These are phyloP conservation scores for Nicotiana rustica DNA, from an alignment of 305 asterid species.

Conservation along the genomic window DNA sequence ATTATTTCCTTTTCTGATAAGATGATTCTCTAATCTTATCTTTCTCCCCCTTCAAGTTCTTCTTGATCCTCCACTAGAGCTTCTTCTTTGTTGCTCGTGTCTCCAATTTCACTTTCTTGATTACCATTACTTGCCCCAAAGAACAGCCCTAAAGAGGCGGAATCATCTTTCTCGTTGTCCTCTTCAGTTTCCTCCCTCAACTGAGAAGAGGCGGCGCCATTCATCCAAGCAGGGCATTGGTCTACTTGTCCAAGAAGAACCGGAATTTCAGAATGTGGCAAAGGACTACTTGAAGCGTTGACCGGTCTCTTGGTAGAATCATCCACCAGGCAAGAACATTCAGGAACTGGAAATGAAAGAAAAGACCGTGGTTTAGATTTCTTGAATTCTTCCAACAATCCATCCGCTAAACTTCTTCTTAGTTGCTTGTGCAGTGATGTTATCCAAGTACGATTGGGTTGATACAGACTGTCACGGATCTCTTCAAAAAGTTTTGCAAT, in stretches of 20 bases:
- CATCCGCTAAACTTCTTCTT: slow-evolving; percentile 61
- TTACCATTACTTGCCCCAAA: slow-evolving; percentile 57
- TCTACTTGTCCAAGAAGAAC: slow-evolving; percentile 48
- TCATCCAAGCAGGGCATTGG: slow-evolving; percentile 83
- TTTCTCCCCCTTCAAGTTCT: slow-evolving; percentile 92
- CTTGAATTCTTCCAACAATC: slow-evolving; percentile 56
- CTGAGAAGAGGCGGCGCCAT: slow-evolving; percentile 40
- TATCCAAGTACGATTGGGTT: slow-evolving; percentile 84
- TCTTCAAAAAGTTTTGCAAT: slow-evolving; percentile 65
- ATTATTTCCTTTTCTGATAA: slow-evolving; percentile 2
- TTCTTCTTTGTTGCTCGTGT: slow-evolving; percentile 74
- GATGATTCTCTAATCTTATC: slow-evolving; percentile 47
- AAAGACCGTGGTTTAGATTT: slow-evolving; percentile 61
- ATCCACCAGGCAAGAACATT: slow-evolving; percentile 71
- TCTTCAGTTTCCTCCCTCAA: slow-evolving; percentile 57
- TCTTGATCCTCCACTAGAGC: slow-evolving; percentile 90
- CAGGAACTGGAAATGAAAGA: slow-evolving; percentile 83
- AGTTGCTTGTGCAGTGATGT: slow-evolving; percentile 62
- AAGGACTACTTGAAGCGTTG: slow-evolving; percentile 53
- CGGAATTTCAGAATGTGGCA: slow-evolving; percentile 45
- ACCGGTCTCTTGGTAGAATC: slow-evolving; percentile 40
- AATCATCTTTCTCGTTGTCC: slow-evolving; percentile 64
- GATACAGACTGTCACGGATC: slow-evolving; percentile 71
- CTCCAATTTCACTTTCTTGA: slow-evolving; percentile 62
- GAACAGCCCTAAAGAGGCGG: slow-evolving; percentile 60